Evolutionary conservation across 1,139 yeast genomes (phyloP).

Genomic region (Zygoascus sp.): DNA sequence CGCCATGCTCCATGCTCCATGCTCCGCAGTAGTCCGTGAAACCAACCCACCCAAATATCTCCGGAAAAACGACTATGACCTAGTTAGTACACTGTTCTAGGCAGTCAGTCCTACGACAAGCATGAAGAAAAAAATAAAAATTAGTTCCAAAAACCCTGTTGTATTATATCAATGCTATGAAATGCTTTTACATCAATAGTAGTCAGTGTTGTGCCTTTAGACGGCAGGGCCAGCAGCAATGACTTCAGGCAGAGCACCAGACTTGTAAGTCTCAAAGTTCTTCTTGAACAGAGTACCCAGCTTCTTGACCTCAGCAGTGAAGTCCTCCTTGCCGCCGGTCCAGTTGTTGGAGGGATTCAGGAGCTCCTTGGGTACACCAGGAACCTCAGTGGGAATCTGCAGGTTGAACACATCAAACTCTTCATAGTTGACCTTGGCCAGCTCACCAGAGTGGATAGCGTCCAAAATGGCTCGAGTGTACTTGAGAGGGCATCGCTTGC

Average conservation of each 20-base stretch:
- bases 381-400: slow-evolving; percentile 75
- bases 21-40: too few species aligned
- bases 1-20: too few species aligned
- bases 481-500: slow-evolving; percentile 95
- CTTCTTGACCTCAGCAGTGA: slow-evolving; percentile 61
- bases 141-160: neutral
- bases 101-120: too few species aligned
- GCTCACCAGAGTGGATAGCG: slow-evolving; percentile 88
- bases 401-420: slow-evolving; percentile 82
- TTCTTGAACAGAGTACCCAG: slow-evolving; percentile 77
- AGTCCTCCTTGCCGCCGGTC: slow-evolving; percentile 67
- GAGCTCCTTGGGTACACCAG: slow-evolving; percentile 77
- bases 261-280: slow-evolving; percentile 81
- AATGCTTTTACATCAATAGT: neutral
- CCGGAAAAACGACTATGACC: too few species aligned
- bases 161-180: neutral
- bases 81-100: too few species aligned
- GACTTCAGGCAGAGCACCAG: slow-evolving; percentile 81
- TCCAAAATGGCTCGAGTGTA: slow-evolving; percentile 97
- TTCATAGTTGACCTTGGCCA: slow-evolving; percentile 77
- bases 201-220: slow-evolving; percentile 13
- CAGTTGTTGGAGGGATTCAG: slow-evolving; percentile 86
- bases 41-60: too few species aligned
- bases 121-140: too few species aligned
- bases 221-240: slow-evolving; percentile 82